Percentiles rank a stretch among this genome's conserved stretches.
Evolutionary conservation across 768 basidiomycete species (phyloP).

Genomic region (Basidioascus undulatus): DNA sequence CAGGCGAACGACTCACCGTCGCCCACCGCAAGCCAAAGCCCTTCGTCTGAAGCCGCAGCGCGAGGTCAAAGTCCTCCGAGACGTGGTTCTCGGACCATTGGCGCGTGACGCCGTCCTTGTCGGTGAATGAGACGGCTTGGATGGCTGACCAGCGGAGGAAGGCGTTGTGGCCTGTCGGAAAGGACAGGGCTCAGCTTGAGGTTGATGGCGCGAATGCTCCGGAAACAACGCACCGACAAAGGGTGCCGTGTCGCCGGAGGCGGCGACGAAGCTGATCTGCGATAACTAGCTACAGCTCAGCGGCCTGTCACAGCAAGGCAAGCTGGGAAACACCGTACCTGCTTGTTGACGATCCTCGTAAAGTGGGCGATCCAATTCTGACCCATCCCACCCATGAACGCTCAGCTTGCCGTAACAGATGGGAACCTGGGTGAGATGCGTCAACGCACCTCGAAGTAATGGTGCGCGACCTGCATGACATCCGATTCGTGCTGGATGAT

Average conservation of each 20-base stretch:
- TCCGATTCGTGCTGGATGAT: conserved; percentile 82
- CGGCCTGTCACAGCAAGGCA: background rate
- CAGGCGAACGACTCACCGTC: conserved; percentile 3
- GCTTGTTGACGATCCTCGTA: conserved; percentile 66
- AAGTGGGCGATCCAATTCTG: conserved; percentile 63
- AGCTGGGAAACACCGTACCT: background rate
- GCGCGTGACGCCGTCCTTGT: conserved; percentile 34
- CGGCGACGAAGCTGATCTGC: conserved; percentile 20
- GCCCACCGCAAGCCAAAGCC: conserved; percentile 50
- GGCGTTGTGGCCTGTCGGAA: conserved; percentile 42
- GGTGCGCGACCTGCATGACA: conserved; percentile 71
- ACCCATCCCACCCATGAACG: no score
- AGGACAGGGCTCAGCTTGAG: no score
- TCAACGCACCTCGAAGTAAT: conserved; percentile 44
- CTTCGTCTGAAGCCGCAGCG: conserved; percentile 39
- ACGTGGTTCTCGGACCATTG: conserved; percentile 70
- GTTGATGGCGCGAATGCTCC: no score
- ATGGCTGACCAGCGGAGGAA: conserved; percentile 75
- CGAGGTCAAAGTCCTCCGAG: conserved; percentile 67
- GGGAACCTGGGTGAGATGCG: no score
- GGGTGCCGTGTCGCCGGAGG: conserved; percentile 59
- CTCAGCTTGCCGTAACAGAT: no score
- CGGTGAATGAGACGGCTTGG: conserved; percentile 56
- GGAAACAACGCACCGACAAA: conserved; percentile 32
- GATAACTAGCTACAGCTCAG: conserved; percentile 5